phyloP scores from a whole-genome alignment of 305 asterid genomes.

The Solanum hybrid region DNA sequence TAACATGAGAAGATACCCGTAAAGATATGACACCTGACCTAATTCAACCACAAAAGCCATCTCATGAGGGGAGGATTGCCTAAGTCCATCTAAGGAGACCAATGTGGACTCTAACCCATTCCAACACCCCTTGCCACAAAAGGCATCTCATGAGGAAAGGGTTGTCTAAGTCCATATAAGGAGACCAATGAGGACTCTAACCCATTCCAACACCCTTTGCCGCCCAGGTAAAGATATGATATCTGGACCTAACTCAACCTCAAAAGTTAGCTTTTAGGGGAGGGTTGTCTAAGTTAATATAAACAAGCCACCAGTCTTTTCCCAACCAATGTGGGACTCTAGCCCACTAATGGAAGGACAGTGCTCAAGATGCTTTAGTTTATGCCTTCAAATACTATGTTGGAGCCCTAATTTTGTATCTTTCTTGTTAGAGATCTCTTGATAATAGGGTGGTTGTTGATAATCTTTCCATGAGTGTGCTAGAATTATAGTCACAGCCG shows the following conservation, averaged over 20 bases:
- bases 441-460: not conserved
- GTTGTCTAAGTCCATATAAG: not conserved
- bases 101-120: not conserved
- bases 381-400: not conserved
- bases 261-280: not conserved
- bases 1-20: not conserved
- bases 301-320: not conserved
- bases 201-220: not conserved
- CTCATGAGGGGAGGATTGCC: not conserved
- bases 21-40: not conserved
- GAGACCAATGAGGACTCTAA: not conserved
- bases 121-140: not conserved
- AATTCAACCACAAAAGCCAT: not conserved
- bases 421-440: not conserved
- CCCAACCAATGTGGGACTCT: not conserved
- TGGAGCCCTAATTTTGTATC: not conserved
- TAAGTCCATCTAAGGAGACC: not conserved
- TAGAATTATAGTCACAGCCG: not conserved
- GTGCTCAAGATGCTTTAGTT: not conserved
- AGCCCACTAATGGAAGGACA: not conserved
- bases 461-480: not conserved
- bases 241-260: rapidly evolving
- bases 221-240: too few relatives aligned
- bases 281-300: not conserved
- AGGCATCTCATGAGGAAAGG: not conserved